Evolutionary conservation across 352 stramenopile species (phyloP).

Genomic region (Phytophthora pinifolia): DNA sequence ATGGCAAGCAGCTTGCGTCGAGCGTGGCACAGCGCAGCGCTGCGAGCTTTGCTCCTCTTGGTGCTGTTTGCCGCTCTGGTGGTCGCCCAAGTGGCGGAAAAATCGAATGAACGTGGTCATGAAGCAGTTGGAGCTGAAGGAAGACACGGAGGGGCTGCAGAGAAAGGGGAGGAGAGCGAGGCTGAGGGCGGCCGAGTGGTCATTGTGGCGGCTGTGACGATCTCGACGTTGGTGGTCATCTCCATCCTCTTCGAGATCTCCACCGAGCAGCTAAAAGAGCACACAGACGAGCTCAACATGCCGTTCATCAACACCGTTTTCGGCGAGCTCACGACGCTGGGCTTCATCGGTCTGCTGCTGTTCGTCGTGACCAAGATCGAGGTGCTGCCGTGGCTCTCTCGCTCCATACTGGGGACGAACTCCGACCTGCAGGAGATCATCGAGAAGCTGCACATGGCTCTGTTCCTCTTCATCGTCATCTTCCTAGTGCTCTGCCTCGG

Average conservation of each 20-base stretch:
- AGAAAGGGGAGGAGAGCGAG: constrained; percentile 10
- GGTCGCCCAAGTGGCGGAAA: constrained; percentile 26
- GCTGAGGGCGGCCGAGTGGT: constrained; percentile 29
- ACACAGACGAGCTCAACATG: constrained; percentile 72
- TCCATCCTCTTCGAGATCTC: constrained; percentile 66
- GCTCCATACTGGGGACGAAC: constrained; percentile 37
- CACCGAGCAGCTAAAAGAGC: constrained; percentile 42
- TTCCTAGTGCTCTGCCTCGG: constrained; percentile 70
- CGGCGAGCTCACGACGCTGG: constrained; percentile 68
- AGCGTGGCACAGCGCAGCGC: constrained; percentile 4
- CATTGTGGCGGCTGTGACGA: constrained; percentile 48
- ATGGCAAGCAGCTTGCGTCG: constrained; percentile 14
- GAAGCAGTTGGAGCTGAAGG: constrained; percentile 1
- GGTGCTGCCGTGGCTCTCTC: constrained; percentile 48
- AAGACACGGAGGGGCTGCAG: constrained; percentile 1
- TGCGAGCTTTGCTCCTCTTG: constrained; percentile 15
- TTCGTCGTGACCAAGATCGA: constrained; percentile 72
- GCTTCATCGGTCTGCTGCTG: constrained; percentile 67
- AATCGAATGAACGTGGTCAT: constrained; percentile 1
- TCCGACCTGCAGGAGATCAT: constrained; percentile 71
- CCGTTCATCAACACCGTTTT: constrained; percentile 72
- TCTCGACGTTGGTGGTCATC: constrained; percentile 58
- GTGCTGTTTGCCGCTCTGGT: constrained; percentile 24
- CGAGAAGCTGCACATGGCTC: constrained; percentile 73
- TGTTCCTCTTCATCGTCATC: constrained; percentile 86